Base-by-base conservation (phyloP, 1,139 yeast species). In the Magnusiomyces clavatus region DNA sequence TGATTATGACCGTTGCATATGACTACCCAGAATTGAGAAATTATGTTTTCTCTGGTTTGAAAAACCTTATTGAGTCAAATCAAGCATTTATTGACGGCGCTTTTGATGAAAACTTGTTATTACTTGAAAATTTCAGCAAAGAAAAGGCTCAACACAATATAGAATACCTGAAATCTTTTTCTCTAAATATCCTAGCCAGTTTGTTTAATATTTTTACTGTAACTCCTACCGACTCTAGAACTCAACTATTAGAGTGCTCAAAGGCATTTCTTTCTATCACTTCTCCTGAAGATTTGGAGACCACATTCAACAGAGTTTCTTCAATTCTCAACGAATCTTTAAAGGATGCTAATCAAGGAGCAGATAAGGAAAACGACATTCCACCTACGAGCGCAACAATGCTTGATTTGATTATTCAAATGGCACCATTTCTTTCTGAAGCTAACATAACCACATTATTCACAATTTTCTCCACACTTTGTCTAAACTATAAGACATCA, bases 121-220 rank as follows among this genome's bases (percentile, higher is more conserved):
- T 83, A 57, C 78, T 78, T 55, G 81, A 83, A 64, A 77, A 76
- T 53, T 81, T 86, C 62, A 78, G 92, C 10, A 69, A 77, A 37
- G 70, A 70, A 17, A 75, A 77, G 53, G 80, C 96, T 1, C 64
- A 70, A 54, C 62, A 72, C 48, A 82, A 84, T 60, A 60, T 89
- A 51, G 77, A 78, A 55, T 85, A 80, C 61, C 71, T 92, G 57
- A 72, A 87, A 0, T 82, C 81, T 59, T 69, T 66, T 57, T 80
- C 96, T 4, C 70, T 85, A 6, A 90, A 92, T 60, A 66, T 92
- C 50, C 75, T 92, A 55, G 85, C 96, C 20, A 96, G 89, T 31
- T 73, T 94, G 54, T 88, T 92, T 74, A 92, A 92, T 61, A 94
- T 92, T 35, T 92, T 86, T 68, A 80, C 94, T 20, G 89, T 89